These are phyloP conservation scores for Penicillium manginii DNA, from an alignment of 495 filamentous ascomycete species.

Conservation along the genomic window DNA sequence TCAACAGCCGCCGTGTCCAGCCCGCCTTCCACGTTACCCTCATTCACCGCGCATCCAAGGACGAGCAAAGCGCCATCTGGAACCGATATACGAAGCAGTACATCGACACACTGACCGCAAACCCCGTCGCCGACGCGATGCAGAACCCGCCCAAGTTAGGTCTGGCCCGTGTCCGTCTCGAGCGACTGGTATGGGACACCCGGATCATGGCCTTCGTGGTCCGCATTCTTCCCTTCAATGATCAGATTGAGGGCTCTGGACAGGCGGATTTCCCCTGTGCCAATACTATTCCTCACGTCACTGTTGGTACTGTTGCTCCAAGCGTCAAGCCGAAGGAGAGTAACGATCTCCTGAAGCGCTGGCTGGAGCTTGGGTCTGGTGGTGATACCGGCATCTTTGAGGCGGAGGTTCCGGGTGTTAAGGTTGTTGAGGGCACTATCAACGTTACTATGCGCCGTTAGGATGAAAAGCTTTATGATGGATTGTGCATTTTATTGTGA, in stretches of 20 bases:
- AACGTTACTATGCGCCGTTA: conserved; percentile 1
- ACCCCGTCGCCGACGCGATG: conserved; percentile 40
- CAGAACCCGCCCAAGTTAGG: conserved; percentile 49
- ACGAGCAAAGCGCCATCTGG: conserved; percentile 70
- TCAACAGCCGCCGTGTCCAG: conserved; percentile 75
- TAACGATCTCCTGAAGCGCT: conserved; percentile 76
- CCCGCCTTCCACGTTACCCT: conserved; percentile 90
- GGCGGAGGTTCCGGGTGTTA: conserved; percentile 45
- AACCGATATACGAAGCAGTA: conserved; percentile 59
- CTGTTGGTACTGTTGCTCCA: conserved; percentile 75
- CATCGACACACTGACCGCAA: conserved; percentile 41
- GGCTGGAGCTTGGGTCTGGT: conserved; percentile 60
- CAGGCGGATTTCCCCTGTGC: conserved; percentile 63
- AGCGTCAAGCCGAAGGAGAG: conserved; percentile 90
- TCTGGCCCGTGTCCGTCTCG: conserved; percentile 59
- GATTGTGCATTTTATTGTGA: neutral
- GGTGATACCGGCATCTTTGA: conserved; percentile 53
- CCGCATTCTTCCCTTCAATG: conserved; percentile 55
- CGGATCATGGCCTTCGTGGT: conserved; percentile 88
- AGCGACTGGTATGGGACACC: conserved; percentile 76
- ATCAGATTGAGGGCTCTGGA: conserved; percentile 28
- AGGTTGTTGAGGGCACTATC: conserved; percentile 25
- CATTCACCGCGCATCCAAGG: conserved; percentile 72
- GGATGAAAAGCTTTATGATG: neutral
- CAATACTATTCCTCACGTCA: conserved; percentile 85